A percentile compares a stretch with the other conserved stretches of the same genome.
Evolutionary conservation across 257 asterid genomes (phyloP).

Genomic region (Solanum bulbocastanum): DNA sequence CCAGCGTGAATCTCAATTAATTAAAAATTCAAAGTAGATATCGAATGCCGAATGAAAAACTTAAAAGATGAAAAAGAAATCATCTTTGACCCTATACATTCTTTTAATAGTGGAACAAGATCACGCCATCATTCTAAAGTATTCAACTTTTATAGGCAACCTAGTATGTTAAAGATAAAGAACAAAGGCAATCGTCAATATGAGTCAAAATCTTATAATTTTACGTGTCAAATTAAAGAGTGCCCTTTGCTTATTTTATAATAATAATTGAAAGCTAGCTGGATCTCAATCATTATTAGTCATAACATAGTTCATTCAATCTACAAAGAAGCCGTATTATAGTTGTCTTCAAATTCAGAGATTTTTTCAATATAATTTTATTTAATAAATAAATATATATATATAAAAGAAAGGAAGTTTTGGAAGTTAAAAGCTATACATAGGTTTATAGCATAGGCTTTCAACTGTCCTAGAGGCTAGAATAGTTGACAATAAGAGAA

Average conservation of each 20-base stretch:
- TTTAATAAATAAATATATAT: background rate
- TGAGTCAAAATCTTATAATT: background rate
- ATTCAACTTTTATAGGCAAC: background rate
- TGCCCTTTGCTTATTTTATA: constrained; percentile 1
- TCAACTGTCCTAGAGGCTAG: background rate
- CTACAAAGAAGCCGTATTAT: background rate
- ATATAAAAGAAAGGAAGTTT: background rate
- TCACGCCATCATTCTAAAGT: constrained; percentile 22
- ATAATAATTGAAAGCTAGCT: background rate
- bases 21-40: background rate
- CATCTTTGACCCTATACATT: background rate
- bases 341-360: background rate
- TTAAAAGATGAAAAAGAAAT: background rate
- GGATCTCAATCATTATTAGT: constrained; percentile 11
- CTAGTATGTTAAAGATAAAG: constrained; percentile 8
- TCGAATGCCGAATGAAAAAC: background rate
- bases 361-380: background rate
- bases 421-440: background rate
- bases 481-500: background rate
- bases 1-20: background rate
- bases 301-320: background rate
- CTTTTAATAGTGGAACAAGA: background rate
- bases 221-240: constrained; percentile 1
- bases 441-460: constrained; percentile 1
- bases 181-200: background rate